phyloP scores from a whole-genome alignment of 176 grass and related monocot species.

The Dendrocalamus sinicus region DNA sequence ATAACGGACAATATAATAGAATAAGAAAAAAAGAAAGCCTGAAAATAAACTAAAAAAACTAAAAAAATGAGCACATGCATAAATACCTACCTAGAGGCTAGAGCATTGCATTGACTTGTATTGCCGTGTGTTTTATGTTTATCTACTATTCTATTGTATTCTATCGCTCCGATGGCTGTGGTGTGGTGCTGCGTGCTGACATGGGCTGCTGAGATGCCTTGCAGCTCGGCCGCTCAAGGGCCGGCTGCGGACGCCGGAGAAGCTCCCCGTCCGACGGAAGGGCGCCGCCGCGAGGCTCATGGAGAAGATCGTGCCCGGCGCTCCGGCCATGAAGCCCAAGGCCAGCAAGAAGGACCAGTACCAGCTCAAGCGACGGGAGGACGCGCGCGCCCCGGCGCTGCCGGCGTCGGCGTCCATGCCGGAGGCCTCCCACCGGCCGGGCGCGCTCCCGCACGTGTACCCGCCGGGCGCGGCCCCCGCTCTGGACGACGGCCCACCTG shows the following conservation, averaged over 20 bases:
- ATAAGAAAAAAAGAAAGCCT: no score
- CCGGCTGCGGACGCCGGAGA: constrained; percentile 41
- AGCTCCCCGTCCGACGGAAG: constrained; percentile 36
- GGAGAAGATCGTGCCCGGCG: constrained; percentile 43
- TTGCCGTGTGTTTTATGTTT: not conserved
- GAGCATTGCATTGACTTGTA: not conserved
- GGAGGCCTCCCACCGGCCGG: not conserved
- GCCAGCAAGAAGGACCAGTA: constrained; percentile 83
- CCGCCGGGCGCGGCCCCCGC: not conserved
- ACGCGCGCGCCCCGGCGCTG: constrained; percentile 30
- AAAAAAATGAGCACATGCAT: no score
- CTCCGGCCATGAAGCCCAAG: constrained; percentile 46
- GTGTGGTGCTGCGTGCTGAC: constrained; percentile 26
- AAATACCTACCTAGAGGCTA: not conserved
- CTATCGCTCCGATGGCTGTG: not conserved
- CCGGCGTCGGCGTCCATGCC: constrained; percentile 18
- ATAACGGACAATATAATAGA: no score
- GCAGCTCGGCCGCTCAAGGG: constrained; percentile 52
- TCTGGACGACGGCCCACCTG: constrained; percentile 45
- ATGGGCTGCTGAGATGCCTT: not conserved
- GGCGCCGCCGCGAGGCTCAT: constrained; percentile 52
- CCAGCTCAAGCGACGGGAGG: constrained; percentile 88
- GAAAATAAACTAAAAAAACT: no score
- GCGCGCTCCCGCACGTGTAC: constrained; percentile 45
- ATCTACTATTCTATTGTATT: not conserved